Evolutionary conservation across 257 asterid species (phyloP).

Genomic region (Solanum medicagineum): DNA sequence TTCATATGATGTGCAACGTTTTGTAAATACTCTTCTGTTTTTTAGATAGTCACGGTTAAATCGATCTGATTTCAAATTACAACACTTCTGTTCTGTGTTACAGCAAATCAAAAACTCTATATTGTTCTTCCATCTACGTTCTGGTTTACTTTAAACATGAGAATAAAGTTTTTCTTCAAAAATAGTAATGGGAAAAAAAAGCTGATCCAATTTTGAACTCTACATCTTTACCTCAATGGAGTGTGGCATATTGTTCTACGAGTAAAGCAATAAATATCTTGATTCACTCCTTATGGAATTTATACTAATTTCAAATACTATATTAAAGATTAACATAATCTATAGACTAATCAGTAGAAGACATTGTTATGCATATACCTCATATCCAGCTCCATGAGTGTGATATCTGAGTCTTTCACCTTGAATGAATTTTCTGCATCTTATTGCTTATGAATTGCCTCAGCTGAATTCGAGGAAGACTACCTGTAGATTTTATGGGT

Average conservation of each 20-base stretch:
- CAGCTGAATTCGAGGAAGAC: slow-evolving; percentile 28
- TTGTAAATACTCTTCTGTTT: no score
- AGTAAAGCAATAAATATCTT: neutral
- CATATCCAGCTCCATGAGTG: slow-evolving; percentile 73
- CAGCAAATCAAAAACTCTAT: no score
- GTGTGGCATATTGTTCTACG: neutral
- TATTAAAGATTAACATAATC: neutral
- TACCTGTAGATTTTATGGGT: neutral
- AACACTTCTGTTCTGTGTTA: no score
- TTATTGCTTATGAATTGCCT: slow-evolving; percentile 58
- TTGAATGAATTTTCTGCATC: slow-evolving; percentile 51
- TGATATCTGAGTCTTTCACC: slow-evolving; percentile 53
- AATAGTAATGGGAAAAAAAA: neutral
- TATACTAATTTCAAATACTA: neutral
- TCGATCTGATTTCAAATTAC: no score
- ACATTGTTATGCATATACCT: slow-evolving; percentile 27
- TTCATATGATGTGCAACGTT: no score
- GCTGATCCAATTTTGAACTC: neutral
- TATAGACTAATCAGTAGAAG: neutral
- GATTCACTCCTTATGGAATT: neutral
- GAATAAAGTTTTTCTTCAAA: no score
- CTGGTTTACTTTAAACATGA: no score
- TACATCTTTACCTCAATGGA: neutral
- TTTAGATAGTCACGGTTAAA: no score
- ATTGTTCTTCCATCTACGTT: neutral